phyloP scores from a whole-genome alignment of 345 rosid species.

The Salix udensis region DNA sequence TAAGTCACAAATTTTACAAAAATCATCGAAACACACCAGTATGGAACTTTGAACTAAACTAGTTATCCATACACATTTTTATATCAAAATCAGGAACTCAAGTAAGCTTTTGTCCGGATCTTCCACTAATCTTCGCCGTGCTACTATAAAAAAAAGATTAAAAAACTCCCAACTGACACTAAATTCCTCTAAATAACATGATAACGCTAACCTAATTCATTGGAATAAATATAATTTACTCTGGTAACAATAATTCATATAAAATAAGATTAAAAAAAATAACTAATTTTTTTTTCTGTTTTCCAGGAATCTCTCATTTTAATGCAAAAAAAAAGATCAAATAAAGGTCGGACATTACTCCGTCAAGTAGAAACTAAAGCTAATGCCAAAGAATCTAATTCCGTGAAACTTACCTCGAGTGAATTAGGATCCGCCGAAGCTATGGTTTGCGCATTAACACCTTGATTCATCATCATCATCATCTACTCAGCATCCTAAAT shows the following conservation, averaged over 20 bases:
- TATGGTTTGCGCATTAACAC: conserved; percentile 52
- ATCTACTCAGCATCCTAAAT: conserved; percentile 46
- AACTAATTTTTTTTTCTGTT: not conserved
- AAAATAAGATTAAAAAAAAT: not conserved
- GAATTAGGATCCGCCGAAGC: conserved; percentile 59
- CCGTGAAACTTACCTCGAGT: conserved; percentile 48
- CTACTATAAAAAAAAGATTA: not conserved
- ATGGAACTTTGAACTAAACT: not conserved
- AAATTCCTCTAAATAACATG: not conserved
- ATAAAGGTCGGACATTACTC: not conserved
- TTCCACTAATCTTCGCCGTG: not conserved
- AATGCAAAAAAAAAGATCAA: not conserved
- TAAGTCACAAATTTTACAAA: not conserved
- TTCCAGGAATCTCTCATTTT: not conserved
- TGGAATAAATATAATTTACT: not conserved
- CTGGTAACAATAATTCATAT: not conserved
- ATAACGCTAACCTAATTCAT: conserved; percentile 1
- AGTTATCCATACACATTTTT: not conserved
- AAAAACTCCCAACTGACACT: not conserved
- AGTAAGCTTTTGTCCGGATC: not conserved
- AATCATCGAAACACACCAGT: conserved; percentile 2
- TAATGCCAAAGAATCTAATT: not conserved
- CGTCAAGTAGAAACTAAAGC: not conserved
- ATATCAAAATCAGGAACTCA: conserved; percentile 1
- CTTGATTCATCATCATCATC: conserved; percentile 73